Evolutionary conservation across 805 yeast genomes (phyloP).

Genomic region (Starmerella bombicola): DNA sequence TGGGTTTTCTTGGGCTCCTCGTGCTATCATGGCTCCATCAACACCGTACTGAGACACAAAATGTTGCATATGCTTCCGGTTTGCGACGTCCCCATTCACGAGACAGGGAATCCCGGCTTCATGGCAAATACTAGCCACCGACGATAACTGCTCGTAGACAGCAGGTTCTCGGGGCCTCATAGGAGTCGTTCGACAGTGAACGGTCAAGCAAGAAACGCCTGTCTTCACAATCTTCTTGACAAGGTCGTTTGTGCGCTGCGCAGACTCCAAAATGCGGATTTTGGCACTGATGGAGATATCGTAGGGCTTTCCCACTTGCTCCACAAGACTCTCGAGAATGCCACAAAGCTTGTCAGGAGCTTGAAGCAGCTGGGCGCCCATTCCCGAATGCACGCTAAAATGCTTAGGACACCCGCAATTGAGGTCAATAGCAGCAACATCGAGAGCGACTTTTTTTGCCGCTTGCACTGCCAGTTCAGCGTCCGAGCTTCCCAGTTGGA

Average conservation of each 20-base stretch:
- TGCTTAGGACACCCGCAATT: slow-evolving; percentile 98
- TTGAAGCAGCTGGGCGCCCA: slow-evolving; percentile 86
- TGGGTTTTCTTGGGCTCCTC: slow-evolving; percentile 78
- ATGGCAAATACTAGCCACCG: slow-evolving; percentile 49
- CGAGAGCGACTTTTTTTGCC: slow-evolving; percentile 63
- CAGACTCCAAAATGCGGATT: slow-evolving; percentile 61
- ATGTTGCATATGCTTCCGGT: slow-evolving; percentile 40
- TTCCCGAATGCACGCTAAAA: slow-evolving; percentile 85
- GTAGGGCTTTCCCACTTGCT: slow-evolving; percentile 65
- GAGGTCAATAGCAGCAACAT: slow-evolving; percentile 85
- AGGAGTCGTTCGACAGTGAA: slow-evolving; percentile 78
- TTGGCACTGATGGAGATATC: slow-evolving; percentile 80
- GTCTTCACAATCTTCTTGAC: slow-evolving; percentile 52
- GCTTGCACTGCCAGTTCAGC: slow-evolving; percentile 82
- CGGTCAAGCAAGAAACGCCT: slow-evolving; percentile 74
- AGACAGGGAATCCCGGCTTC: slow-evolving; percentile 55
- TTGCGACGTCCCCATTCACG: slow-evolving; percentile 65
- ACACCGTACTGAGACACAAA: slow-evolving; percentile 44
- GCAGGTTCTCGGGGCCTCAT: slow-evolving; percentile 81
- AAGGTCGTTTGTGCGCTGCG: slow-evolving; percentile 47
- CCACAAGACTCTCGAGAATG: slow-evolving; percentile 57
- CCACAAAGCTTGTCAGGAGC: slow-evolving; percentile 69
- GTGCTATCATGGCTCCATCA: slow-evolving; percentile 87
- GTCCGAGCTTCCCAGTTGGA: slow-evolving; percentile 82
- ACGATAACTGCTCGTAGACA: slow-evolving; percentile 52